Conservation (phyloP, 257 asterid species). For the Fraxinus quadrangulata region DNA sequence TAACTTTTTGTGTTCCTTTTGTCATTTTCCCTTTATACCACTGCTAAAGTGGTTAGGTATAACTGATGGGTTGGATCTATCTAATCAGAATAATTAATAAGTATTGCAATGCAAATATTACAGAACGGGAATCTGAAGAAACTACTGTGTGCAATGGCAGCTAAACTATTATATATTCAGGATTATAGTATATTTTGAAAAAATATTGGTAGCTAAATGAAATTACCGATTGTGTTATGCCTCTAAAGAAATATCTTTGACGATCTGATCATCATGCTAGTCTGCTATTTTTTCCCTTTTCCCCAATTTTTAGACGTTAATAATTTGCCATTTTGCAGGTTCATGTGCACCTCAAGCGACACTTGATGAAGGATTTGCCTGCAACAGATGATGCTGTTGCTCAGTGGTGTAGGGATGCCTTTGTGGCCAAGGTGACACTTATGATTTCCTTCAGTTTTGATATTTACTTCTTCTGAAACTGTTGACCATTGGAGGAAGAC, state of each 20-base stretch:
- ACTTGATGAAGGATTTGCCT: constrained; percentile 80
- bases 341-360: constrained; percentile 88
- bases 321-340: constrained; percentile 49
- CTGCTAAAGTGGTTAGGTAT: not conserved
- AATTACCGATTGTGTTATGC: not conserved
- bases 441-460: constrained; percentile 1
- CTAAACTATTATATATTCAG: not conserved
- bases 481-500: constrained; percentile 9
- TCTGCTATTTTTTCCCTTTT: not conserved
- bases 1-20: not conserved
- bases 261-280: not conserved
- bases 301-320: not conserved
- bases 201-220: not conserved
- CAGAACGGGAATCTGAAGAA: not conserved
- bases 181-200: not conserved
- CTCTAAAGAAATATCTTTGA: not conserved
- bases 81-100: not conserved
- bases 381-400: constrained; percentile 80
- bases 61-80: not conserved
- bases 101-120: not conserved
- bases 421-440: constrained; percentile 69
- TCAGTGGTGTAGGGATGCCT: constrained; percentile 88
- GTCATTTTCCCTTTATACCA: not conserved
- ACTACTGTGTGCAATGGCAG: not conserved
- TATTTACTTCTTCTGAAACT: not conserved